A percentile compares a stretch with the other conserved stretches of the same genome.
Conservation (phyloP, 495 filamentous ascomycete species). For the Penicillium longicatenatum region DNA sequence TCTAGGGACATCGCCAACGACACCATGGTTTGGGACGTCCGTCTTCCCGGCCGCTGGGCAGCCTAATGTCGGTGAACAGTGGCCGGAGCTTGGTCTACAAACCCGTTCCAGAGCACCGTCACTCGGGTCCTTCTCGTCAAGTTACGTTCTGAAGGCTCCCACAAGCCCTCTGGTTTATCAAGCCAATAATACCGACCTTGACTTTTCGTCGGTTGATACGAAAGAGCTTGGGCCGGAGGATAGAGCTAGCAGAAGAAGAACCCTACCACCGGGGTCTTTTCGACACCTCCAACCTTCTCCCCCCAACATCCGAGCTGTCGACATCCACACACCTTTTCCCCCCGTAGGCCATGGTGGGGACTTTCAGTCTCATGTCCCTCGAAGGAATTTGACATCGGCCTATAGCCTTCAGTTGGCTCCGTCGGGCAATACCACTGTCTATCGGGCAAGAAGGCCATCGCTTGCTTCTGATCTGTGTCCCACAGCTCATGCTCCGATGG, state of each 20-base stretch:
- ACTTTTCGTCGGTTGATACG: conserved; percentile 54
- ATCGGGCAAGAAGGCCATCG: conserved; percentile 67
- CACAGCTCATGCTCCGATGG: conserved; percentile 88
- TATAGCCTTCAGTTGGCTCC: conserved; percentile 59
- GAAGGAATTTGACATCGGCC: conserved; percentile 68
- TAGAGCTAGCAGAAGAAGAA: conserved; percentile 57
- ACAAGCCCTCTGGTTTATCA: conserved; percentile 92
- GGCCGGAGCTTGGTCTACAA: conserved; percentile 19
- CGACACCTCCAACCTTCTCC: conserved; percentile 43
- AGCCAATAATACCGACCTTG: conserved; percentile 82
- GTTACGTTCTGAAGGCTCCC: conserved; percentile 81
- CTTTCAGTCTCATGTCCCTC: conserved; percentile 70
- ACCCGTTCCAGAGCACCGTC: conserved; percentile 59
- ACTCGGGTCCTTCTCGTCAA: conserved; percentile 75
- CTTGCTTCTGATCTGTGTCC: conserved; percentile 73
- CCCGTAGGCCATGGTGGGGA: conserved; percentile 49
- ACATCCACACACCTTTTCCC: conserved; percentile 23
- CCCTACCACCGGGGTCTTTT: conserved; percentile 60
- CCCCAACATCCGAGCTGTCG: conserved; percentile 20
- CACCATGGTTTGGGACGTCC: conserved; percentile 49
- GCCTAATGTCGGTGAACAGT: conserved; percentile 15
- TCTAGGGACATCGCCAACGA: conserved; percentile 48
- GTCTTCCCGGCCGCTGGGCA: conserved; percentile 23
- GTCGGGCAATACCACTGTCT: conserved; percentile 60
- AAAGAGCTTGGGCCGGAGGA: conserved; percentile 41